Evolutionary conservation across 2,329 filamentous ascomycete species (phyloP).

Genomic region (Aspergillus pseudoterreus): DNA sequence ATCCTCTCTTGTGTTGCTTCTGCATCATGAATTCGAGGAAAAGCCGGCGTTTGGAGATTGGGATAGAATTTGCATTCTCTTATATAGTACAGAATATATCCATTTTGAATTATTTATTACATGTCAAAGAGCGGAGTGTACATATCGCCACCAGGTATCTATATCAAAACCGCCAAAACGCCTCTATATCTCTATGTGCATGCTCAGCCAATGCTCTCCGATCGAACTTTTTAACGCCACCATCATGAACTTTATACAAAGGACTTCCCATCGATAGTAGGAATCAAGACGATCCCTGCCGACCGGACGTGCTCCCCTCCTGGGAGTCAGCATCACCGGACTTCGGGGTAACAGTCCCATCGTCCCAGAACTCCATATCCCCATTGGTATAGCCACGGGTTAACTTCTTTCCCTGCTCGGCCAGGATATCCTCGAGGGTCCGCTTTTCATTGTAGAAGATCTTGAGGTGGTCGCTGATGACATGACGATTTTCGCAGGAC

Average conservation of each 20-base stretch:
- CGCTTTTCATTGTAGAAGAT: slow-evolving; percentile 47
- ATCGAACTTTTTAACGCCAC: not conserved
- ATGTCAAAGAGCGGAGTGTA: slow-evolving; percentile 9
- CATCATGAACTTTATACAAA: not conserved
- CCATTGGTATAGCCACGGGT: slow-evolving; percentile 75
- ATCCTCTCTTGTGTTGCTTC: slow-evolving; percentile 8
- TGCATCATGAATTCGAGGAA: not conserved
- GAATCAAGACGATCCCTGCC: slow-evolving; percentile 5
- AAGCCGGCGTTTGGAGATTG: slow-evolving; percentile 20
- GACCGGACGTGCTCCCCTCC: slow-evolving; percentile 3
- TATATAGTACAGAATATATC: slow-evolving; percentile 6
- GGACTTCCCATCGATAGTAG: not conserved
- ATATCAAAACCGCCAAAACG: slow-evolving; percentile 5
- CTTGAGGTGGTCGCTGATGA: slow-evolving; percentile 86
- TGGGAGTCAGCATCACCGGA: slow-evolving; percentile 1
- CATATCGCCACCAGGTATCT: slow-evolving; percentile 8
- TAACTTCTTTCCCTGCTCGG: slow-evolving; percentile 60
- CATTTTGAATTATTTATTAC: not conserved
- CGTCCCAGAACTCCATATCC: slow-evolving; percentile 91
- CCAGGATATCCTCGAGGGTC: slow-evolving; percentile 43
- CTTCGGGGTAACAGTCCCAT: slow-evolving; percentile 50
- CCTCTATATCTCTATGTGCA: slow-evolving; percentile 4
- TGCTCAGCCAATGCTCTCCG: not conserved
- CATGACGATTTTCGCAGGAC: slow-evolving; percentile 76
- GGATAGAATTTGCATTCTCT: slow-evolving; percentile 7